These are phyloP conservation scores for Coprinopsis strossmayeri DNA, from an alignment of 768 basidiomycete genomes.

Conservation along the genomic window DNA sequence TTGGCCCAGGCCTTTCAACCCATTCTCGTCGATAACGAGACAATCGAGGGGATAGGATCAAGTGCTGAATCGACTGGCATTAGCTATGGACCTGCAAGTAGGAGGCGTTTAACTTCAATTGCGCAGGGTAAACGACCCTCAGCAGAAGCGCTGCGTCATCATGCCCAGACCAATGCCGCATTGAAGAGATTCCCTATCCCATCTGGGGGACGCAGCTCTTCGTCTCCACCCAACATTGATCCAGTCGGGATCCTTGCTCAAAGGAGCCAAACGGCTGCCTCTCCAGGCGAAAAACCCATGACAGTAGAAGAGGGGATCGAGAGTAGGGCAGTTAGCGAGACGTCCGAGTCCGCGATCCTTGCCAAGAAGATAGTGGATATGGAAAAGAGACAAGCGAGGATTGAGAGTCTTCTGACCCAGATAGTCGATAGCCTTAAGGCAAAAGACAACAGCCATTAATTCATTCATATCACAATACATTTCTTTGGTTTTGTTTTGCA, in stretches of 20 bases:
- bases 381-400: conserved; percentile 38
- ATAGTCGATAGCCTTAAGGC: conserved; percentile 23
- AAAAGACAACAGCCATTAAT: not conserved
- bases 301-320: not conserved
- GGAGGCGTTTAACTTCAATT: conserved; percentile 29
- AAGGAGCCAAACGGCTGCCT: not conserved
- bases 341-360: not conserved
- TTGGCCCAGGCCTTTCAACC: conserved; percentile 74
- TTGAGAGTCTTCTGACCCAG: conserved; percentile 35
- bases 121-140: conserved; percentile 9
- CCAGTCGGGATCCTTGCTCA: not conserved
- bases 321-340: not conserved
- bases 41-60: conserved; percentile 8
- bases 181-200: conserved; percentile 7
- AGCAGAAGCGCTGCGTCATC: conserved; percentile 13
- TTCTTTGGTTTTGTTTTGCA: no score
- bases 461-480: no score
- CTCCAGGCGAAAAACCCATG: not conserved
- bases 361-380: conserved; percentile 24
- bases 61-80: conserved; percentile 19
- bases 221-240: not conserved
- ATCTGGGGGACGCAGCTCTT: not conserved
- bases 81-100: conserved; percentile 39
- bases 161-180: conserved; percentile 10
- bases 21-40: conserved; percentile 46